Conservation (phyloP, 2,329 filamentous ascomycete species). For the Domatiomyces globalis region DNA sequence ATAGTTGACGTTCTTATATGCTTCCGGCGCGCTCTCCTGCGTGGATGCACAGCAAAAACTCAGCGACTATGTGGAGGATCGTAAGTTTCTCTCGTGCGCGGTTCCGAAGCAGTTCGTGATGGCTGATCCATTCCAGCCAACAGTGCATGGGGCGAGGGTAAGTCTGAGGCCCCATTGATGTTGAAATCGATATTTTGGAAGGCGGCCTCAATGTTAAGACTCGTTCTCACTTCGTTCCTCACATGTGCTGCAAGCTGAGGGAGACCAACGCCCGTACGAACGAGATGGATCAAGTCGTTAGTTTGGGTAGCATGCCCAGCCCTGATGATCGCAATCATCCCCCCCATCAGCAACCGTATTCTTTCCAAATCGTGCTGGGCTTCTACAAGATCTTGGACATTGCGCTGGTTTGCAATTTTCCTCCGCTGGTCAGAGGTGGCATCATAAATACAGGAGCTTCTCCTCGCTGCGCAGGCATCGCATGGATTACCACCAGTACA, state of each 20-base stretch:
- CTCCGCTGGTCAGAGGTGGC: constrained; percentile 16
- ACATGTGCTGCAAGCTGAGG: constrained; percentile 17
- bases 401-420: constrained; percentile 17
- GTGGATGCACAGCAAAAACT: neutral
- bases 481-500: constrained; percentile 16
- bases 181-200: constrained; percentile 14
- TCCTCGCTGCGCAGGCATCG: constrained; percentile 14
- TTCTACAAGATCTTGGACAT: constrained; percentile 15
- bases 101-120: neutral
- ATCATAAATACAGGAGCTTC: constrained; percentile 15
- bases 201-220: constrained; percentile 11
- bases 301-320: constrained; percentile 9
- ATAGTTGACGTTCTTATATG: neutral
- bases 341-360: constrained; percentile 14
- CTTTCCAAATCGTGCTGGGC: constrained; percentile 11
- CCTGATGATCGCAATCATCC: constrained; percentile 16
- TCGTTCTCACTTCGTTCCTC: constrained; percentile 14
- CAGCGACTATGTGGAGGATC: neutral
- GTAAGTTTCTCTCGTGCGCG: neutral
- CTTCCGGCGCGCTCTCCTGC: too few species aligned
- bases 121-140: neutral
- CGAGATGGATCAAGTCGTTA: constrained; percentile 11
- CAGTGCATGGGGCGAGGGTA: constrained; percentile 10
- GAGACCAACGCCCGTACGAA: constrained; percentile 13
- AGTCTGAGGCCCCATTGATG: constrained; percentile 11